Conservation (phyloP, 441 rosid species). For the Biscutella laevigata region DNA sequence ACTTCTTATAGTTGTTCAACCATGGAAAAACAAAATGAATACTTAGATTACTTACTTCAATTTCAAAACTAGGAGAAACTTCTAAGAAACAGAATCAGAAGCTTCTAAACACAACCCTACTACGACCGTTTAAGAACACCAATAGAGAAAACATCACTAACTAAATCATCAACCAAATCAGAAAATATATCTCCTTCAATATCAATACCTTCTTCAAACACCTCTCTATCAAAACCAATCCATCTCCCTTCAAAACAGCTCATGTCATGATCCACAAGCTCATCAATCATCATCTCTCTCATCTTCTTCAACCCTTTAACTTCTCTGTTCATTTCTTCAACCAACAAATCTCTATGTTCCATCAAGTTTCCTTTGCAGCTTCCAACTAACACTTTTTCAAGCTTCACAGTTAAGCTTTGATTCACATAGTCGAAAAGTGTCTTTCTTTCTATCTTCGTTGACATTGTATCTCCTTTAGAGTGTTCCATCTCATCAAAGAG, state of each 20-base stretch:
- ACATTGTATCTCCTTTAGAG: neutral
- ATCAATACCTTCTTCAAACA: slow-evolving; percentile 47
- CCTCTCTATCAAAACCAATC: slow-evolving; percentile 65
- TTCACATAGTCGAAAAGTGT: slow-evolving; percentile 57
- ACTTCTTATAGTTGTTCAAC: too few species aligned
- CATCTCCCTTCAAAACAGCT: slow-evolving; percentile 72
- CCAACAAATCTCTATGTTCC: slow-evolving; percentile 47
- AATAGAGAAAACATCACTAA: slow-evolving; percentile 35
- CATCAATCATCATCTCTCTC: slow-evolving; percentile 83
- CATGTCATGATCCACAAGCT: slow-evolving; percentile 90
- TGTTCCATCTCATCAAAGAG: slow-evolving; percentile 61
- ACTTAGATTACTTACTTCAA: neutral
- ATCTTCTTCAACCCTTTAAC: slow-evolving; percentile 51
- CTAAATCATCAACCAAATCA: slow-evolving; percentile 56
- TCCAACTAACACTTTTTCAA: slow-evolving; percentile 40
- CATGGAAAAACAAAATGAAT: too few species aligned
- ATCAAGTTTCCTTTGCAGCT: slow-evolving; percentile 36
- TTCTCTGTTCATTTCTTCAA: slow-evolving; percentile 66
- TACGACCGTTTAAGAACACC: slow-evolving; percentile 2
- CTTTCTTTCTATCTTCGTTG: slow-evolving; percentile 38
- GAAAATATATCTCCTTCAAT: slow-evolving; percentile 46
- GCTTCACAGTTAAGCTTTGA: slow-evolving; percentile 56
- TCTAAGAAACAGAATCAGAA: neutral
- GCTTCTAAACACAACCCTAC: slow-evolving; percentile 7
- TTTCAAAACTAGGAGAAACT: slow-evolving; percentile 1